These are phyloP conservation scores for Amanita rimosa DNA, from an alignment of 768 basidiomycete genomes.

Conservation along the genomic window DNA sequence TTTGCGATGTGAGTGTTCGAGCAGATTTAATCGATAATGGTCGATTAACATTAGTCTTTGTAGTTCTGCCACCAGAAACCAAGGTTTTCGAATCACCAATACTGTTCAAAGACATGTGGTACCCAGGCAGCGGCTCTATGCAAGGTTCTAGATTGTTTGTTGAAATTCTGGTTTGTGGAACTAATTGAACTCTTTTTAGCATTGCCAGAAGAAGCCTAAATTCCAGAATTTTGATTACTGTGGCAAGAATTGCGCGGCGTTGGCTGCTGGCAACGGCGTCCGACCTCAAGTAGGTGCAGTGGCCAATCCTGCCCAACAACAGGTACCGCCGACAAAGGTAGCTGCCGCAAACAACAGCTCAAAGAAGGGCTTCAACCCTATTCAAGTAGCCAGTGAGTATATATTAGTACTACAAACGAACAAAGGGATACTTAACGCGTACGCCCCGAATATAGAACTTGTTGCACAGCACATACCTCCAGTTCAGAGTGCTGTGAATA, in stretches of 20 bases:
- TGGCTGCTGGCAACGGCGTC: constrained; percentile 19
- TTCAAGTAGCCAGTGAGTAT: constrained; percentile 28
- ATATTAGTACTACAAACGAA: neutral
- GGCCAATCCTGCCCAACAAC: constrained; percentile 1
- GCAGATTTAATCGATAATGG: neutral
- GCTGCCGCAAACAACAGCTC: constrained; percentile 3
- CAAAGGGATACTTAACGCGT: neutral
- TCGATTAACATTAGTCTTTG: neutral
- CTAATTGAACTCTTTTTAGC: constrained; percentile 16
- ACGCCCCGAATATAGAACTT: constrained; percentile 24
- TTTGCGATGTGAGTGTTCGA: constrained; percentile 27
- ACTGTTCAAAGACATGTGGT: constrained; percentile 47
- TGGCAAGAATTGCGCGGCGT: constrained; percentile 49
- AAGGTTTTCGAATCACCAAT: constrained; percentile 31
- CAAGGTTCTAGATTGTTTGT: constrained; percentile 19
- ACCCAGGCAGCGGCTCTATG: constrained; percentile 31
- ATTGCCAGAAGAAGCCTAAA: constrained; percentile 51
- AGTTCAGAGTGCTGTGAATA: constrained; percentile 20
- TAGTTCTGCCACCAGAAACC: constrained; percentile 43
- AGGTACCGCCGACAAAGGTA: neutral
- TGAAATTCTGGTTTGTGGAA: neutral
- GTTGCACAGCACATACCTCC: constrained; percentile 37
- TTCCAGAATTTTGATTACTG: constrained; percentile 50
- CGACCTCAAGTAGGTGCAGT: constrained; percentile 6
- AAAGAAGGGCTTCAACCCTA: constrained; percentile 20